These are phyloP conservation scores for Aspergillus candidus DNA, from an alignment of 2,329 filamentous ascomycete genomes.

Conservation along the genomic window DNA sequence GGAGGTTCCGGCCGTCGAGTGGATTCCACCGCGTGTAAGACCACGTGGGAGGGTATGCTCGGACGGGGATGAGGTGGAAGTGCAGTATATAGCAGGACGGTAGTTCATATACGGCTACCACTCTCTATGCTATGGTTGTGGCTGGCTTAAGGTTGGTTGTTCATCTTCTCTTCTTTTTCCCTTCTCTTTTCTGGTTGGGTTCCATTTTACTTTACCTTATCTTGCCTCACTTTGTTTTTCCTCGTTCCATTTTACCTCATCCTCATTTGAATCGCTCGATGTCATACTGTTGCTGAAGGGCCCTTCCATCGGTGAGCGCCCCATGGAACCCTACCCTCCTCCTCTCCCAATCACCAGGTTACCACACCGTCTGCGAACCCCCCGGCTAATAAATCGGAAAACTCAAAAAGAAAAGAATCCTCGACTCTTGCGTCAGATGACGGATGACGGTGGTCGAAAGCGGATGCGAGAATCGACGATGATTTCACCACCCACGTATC, in stretches of 20 bases:
- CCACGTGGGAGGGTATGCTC: constrained; percentile 3
- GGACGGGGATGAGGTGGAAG: constrained; percentile 3
- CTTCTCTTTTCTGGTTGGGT: background rate
- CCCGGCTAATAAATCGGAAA: too few species aligned
- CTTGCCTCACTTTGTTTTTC: background rate
- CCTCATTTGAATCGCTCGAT: too few species aligned
- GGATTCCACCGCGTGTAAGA: background rate
- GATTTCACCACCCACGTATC: constrained; percentile 22
- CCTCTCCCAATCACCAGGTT: too few species aligned
- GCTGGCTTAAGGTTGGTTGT: too few species aligned
- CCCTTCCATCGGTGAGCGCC: too few species aligned
- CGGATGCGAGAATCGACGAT: constrained; percentile 20
- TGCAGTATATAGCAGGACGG: constrained; percentile 14
- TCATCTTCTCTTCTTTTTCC: too few species aligned
- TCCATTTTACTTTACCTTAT: background rate
- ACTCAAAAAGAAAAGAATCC: background rate
- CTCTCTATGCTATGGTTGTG: background rate
- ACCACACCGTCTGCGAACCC: too few species aligned
- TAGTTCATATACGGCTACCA: background rate
- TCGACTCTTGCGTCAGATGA: constrained; percentile 2
- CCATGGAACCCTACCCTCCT: too few species aligned
- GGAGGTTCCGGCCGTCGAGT: constrained; percentile 6
- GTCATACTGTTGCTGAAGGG: too few species aligned
- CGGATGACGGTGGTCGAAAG: constrained; percentile 11
- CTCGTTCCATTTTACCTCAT: background rate